phyloP scores from a whole-genome alignment of 2,329 filamentous ascomycete species.

The Fusarium chaquense region DNA sequence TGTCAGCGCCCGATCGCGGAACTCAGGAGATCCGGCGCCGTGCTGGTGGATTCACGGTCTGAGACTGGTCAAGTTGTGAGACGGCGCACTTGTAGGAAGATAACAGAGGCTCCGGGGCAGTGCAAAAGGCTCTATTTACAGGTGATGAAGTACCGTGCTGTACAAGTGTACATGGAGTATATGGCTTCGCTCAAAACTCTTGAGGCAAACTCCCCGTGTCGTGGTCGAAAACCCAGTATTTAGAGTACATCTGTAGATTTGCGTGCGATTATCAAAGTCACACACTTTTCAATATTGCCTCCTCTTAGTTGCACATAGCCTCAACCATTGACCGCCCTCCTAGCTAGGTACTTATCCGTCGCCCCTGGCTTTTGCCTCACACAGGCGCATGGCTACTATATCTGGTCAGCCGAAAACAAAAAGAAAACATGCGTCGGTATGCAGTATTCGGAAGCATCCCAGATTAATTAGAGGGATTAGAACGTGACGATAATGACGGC shows the following conservation, averaged over 20 bases:
- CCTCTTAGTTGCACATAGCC: slow-evolving; percentile 16
- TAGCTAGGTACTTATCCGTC: slow-evolving; percentile 14
- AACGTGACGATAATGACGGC: slow-evolving; percentile 32
- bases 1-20: slow-evolving; percentile 31
- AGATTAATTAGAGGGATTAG: slow-evolving; percentile 37
- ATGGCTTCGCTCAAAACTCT: not conserved
- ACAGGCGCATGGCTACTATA: slow-evolving; percentile 3
- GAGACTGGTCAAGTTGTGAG: slow-evolving; percentile 28
- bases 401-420: not conserved
- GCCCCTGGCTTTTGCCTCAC: slow-evolving; percentile 18
- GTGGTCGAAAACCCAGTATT: slow-evolving; percentile 1
- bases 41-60: slow-evolving; percentile 24
- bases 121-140: slow-evolving; percentile 14
- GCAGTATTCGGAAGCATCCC: slow-evolving; percentile 16
- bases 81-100: slow-evolving; percentile 1
- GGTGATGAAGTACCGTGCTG: not conserved
- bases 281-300: slow-evolving; percentile 6
- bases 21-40: slow-evolving; percentile 32
- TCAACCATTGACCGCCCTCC: slow-evolving; percentile 16
- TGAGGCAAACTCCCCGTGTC: slow-evolving; percentile 10
- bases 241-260: not conserved
- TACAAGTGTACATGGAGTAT: not conserved
- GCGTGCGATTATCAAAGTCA: slow-evolving; percentile 7
- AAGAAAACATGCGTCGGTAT: not conserved
- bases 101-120: slow-evolving; percentile 13